Evolutionary conservation across 768 basidiomycete genomes (phyloP), one percentile per base, ranked within the genome.

Genomic region (Trametes gibbosa): DNA sequence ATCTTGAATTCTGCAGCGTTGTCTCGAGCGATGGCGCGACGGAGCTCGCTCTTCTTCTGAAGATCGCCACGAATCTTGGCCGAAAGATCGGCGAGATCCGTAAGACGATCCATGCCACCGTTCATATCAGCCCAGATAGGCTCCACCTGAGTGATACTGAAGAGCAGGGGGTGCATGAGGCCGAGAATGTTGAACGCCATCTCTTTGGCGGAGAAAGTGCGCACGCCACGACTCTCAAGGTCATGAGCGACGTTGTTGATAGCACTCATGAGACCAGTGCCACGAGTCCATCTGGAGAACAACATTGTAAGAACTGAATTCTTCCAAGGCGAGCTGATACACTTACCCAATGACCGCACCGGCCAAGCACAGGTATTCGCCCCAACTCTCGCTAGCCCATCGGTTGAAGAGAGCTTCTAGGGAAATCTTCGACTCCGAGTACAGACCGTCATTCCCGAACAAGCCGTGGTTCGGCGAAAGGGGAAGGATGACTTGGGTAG

Each of bases 121-220:
- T 95, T 97, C 63, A 98, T 80, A 72, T 98, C 97, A 55, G 96
- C 97, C 97, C 97, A 98, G 70, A 98, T 95, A 9, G 97, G 96
- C 72, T 99, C 96, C 46, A 98, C 95, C 73, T 99, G 97, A 12
- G 96, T 97, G 69, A 99, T 96, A 74, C 96, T 97, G 85, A 98
- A 98, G 53, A 99, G 83, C 6, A 98, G 85, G 43, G 97, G 97
- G 70, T 99, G 97, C 96, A 99, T 98, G 50, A 99, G 82, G 60
- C 97, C 96, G 54, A 99, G 88, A 68, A 99, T 94, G 75, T 99
- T 99, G 85, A 99, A 99, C 0, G 97, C 95, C 97, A 98, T 99
- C 76, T 99, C 97, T 78, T 98, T 98, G 27, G 97, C 90, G 0
- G 96, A 98, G 84, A 98, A 99, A 1, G 97, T 99, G 64, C 97